Evolutionary conservation across 306 rosid genomes (phyloP).

Genomic region (Cicer judaicum): DNA sequence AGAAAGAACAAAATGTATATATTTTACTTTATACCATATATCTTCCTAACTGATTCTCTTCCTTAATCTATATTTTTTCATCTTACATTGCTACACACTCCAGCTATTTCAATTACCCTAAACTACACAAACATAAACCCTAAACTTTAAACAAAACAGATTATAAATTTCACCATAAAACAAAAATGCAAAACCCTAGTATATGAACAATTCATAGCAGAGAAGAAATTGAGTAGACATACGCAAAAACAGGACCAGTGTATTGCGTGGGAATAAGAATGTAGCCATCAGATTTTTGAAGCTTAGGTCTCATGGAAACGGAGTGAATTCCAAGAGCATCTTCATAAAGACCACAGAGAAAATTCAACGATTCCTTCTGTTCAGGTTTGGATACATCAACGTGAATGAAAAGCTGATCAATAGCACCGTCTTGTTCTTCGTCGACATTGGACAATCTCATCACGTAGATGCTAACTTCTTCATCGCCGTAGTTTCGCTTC

Average conservation of each 20-base stretch:
- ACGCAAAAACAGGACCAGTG: constrained; percentile 77
- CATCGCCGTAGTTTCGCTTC: constrained; percentile 62
- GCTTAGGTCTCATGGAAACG: constrained; percentile 76
- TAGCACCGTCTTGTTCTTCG: constrained; percentile 52
- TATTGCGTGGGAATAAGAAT: constrained; percentile 55
- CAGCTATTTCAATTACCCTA: not conserved
- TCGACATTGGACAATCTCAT: constrained; percentile 62
- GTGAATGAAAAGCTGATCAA: constrained; percentile 77
- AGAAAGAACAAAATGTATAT: not conserved
- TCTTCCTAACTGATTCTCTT: not conserved
- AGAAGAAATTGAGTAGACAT: constrained; percentile 35
- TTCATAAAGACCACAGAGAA: constrained; percentile 82
- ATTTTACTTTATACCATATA: not conserved
- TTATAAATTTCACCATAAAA: not conserved
- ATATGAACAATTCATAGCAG: not conserved
- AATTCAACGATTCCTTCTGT: constrained; percentile 63
- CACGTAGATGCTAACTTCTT: constrained; percentile 72
- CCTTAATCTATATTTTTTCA: not conserved
- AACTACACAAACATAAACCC: constrained; percentile 2
- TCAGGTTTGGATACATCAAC: constrained; percentile 75
- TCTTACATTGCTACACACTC: not conserved
- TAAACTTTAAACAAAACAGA: not conserved
- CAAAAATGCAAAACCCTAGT: not conserved
- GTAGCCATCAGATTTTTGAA: constrained; percentile 45
- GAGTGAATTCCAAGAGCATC: constrained; percentile 94